These are phyloP conservation scores for Diaporthe caulivora DNA, from an alignment of 2,329 filamentous ascomycete species.

Conservation along the genomic window DNA sequence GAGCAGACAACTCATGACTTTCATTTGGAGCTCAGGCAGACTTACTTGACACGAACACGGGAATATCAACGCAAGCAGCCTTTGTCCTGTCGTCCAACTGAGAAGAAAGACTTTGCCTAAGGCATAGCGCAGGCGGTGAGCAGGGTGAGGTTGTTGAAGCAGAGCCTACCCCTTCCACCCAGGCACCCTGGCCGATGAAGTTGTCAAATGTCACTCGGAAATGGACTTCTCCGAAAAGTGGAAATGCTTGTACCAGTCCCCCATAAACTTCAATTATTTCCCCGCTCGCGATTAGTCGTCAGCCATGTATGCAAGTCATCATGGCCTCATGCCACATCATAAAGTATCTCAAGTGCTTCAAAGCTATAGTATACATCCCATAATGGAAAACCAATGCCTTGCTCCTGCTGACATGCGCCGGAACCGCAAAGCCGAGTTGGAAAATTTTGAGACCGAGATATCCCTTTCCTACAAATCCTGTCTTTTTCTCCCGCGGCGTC, in stretches of 20 bases:
- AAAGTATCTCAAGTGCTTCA: not conserved
- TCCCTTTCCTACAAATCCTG: not conserved
- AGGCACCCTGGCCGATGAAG: no score
- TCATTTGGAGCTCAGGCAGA: no score
- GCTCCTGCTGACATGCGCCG: slow-evolving; percentile 13
- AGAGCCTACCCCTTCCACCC: no score
- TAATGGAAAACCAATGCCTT: not conserved
- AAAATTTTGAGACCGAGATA: not conserved
- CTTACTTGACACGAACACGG: no score
- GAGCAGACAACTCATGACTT: no score
- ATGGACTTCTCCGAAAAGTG: not conserved
- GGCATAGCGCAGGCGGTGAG: no score
- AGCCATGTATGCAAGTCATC: slow-evolving; percentile 1
- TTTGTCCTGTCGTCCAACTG: no score
- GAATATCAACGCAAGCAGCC: no score
- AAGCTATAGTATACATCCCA: not conserved
- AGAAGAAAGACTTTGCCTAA: not conserved
- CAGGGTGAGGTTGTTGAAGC: no score
- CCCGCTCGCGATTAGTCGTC: not conserved
- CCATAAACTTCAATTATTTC: not conserved
- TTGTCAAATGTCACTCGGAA: not conserved
- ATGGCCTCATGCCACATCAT: slow-evolving; percentile 16
- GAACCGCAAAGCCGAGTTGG: not conserved
- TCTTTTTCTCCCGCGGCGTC: no score
- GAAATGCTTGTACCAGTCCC: not conserved